A percentile compares a stretch with the other conserved stretches of the same genome.
phyloP scores from a whole-genome alignment of 192 early-diverging fungal species.

The Linnemannia exigua region DNA sequence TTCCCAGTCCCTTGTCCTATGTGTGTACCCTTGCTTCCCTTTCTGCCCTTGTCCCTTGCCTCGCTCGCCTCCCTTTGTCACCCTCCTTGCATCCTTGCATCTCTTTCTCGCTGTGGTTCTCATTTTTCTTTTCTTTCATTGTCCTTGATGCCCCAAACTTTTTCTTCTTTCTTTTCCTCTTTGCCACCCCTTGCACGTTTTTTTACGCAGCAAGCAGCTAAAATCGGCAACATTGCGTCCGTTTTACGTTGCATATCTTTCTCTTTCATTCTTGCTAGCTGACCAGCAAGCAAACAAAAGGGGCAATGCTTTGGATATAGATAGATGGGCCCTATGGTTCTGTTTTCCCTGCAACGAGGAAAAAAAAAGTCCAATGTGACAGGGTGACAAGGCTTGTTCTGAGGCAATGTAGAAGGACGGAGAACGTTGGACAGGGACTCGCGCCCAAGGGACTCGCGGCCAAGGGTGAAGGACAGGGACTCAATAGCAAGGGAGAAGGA shows the following conservation, averaged over 20 bases:
- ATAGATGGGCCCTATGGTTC: neutral
- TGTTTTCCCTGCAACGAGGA: neutral
- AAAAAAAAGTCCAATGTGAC: neutral
- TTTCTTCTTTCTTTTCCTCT: neutral
- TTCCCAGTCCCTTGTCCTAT: too few species aligned
- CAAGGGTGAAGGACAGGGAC: too few species aligned
- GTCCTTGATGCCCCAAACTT: too few species aligned
- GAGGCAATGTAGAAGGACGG: neutral
- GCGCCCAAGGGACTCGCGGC: too few species aligned
- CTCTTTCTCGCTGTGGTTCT: neutral
- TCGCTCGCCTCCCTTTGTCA: too few species aligned
- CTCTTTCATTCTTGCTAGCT: neutral
- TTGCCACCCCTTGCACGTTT: neutral
- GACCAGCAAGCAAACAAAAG: neutral
- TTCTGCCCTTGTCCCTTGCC: too few species aligned
- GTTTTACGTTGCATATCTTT: constrained; percentile 2
- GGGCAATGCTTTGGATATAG: too few species aligned
- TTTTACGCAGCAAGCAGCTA: too few species aligned
- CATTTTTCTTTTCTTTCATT: neutral
- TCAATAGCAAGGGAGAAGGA: neutral
- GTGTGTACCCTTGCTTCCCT: too few species aligned
- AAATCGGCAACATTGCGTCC: neutral
- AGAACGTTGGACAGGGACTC: neutral
- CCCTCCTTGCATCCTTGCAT: too few species aligned
- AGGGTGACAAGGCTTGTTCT: neutral